Base-by-base conservation (phyloP, 106 monocot genomes). In the Dendrobium officinale region DNA sequence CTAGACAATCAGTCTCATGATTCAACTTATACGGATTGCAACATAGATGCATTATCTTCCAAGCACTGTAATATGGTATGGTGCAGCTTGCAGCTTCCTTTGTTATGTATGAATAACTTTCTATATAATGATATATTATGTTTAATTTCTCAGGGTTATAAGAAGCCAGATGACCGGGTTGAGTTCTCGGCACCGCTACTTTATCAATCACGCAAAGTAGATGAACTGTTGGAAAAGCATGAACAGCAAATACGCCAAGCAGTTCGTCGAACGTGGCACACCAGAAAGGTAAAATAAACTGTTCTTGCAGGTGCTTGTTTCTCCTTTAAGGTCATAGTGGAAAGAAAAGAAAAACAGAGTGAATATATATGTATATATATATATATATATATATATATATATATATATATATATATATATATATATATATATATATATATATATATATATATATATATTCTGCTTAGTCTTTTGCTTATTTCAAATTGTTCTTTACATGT, bases 111-210 rank as follows among this genome's bases (percentile, higher is more conserved):
- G 22, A 9, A 61, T 5, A 61, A 61, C 61, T n/a, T 61, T 19
- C 61, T 61, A 4, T 16, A 70, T 33, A 8, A 64, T 45, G 64
- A 37, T 48, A 67, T 29, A 29, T 29, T 29, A 29, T 19, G 17
- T 40, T 33, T 66, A 18, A 24, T 44, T 70, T 77, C 51, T 77
- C 76, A 90, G 88, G 86, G 67, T 42, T 83, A 80, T 54, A 72
- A 82, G 43, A 80, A 83, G 81, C 66, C 75, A 75, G 75, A 33
- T 29, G 85, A 90, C 49, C 86, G 79, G 80, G 88, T 90, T 49
- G 88, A 85, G 55, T 92, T 82, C 67, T 94, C 92, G 4, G 90
- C 89, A 27, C 92, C 92, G 74, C 66, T 92, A 54, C 37, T 94
- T 47, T 86, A 79, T 43, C 82, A 90, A 64, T 77, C 92, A 40